These are phyloP conservation scores for Penicillium cosmopolitanum DNA, from an alignment of 495 filamentous ascomycete species.

Conservation along the genomic window DNA sequence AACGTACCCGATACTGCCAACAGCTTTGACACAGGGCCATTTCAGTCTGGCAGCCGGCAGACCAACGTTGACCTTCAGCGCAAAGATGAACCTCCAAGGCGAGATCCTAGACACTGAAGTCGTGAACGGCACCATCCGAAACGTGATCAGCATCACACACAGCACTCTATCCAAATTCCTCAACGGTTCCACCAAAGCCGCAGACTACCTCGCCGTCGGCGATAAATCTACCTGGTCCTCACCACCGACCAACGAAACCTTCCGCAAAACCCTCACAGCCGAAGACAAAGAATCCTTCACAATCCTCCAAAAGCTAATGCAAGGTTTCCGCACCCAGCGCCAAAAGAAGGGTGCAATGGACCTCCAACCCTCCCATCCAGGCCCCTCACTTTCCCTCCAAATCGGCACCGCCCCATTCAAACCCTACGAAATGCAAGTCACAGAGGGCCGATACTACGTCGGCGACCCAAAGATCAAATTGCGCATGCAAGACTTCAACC, in stretches of 20 bases:
- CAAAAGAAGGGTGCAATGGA: conserved; percentile 47
- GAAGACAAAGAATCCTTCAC: conserved; percentile 47
- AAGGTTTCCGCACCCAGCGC: conserved; percentile 42
- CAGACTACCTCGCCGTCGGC: conserved; percentile 41
- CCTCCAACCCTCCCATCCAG: conserved; percentile 19
- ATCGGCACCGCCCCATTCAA: conserved; percentile 25
- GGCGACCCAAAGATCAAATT: conserved; percentile 60
- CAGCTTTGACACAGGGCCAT: conserved; percentile 53
- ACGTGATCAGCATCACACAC: conserved; percentile 76
- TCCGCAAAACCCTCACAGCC: conserved; percentile 30
- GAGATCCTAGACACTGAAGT: conserved; percentile 72
- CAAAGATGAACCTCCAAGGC: conserved; percentile 67
- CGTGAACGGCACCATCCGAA: conserved; percentile 66
- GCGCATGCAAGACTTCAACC: conserved; percentile 30
- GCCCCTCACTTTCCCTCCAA: conserved; percentile 38
- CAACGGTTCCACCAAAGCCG: conserved; percentile 30
- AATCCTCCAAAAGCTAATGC: conserved; percentile 46
- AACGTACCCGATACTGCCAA: conserved; percentile 74
- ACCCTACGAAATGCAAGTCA: conserved; percentile 35
- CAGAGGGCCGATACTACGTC: conserved; percentile 39
- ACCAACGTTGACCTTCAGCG: conserved; percentile 82
- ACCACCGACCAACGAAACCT: conserved; percentile 8
- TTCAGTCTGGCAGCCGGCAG: conserved; percentile 72
- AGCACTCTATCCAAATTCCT: conserved; percentile 55
- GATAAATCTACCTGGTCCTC: conserved; percentile 29